phyloP scores from a whole-genome alignment of 1,284 basidiomycete genomes.

The Moniliophthora roreri region DNA sequence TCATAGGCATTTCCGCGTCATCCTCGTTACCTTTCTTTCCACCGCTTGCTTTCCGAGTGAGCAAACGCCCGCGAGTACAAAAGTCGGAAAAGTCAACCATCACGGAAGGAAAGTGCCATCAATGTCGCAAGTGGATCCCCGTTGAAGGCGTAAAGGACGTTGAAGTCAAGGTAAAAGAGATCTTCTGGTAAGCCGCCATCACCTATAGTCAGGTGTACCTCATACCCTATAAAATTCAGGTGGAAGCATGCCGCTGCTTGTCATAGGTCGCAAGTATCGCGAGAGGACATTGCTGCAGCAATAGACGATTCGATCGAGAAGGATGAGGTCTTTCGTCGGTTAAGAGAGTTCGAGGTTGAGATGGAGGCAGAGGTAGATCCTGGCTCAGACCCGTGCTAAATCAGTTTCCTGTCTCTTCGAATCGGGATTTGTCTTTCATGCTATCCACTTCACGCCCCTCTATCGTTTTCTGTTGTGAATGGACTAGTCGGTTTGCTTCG shows the following conservation, averaged over 20 bases:
- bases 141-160: slow-evolving; percentile 72
- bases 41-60: slow-evolving; percentile 59
- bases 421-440: no score
- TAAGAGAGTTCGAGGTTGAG: slow-evolving; percentile 11
- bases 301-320: slow-evolving; percentile 52
- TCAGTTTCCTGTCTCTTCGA: no score
- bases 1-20: slow-evolving; percentile 57
- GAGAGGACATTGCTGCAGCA: slow-evolving; percentile 36
- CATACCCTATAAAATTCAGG: slow-evolving; percentile 36
- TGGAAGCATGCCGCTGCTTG: slow-evolving; percentile 81
- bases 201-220: neutral
- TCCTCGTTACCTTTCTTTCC: slow-evolving; percentile 74
- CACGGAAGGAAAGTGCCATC: slow-evolving; percentile 74
- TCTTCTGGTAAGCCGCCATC: slow-evolving; percentile 57
- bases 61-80: slow-evolving; percentile 40
- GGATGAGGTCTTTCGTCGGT: slow-evolving; percentile 29
- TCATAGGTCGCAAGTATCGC: slow-evolving; percentile 50
- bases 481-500: no score
- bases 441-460: no score
- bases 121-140: slow-evolving; percentile 68
- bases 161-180: slow-evolving; percentile 72
- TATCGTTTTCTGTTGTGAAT: no score
- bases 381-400: no score
- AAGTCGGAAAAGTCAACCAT: slow-evolving; percentile 61
- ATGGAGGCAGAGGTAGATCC: neutral